phyloP scores from a whole-genome alignment of 371 early-diverging fungal species.

The Saksenaea oblongispora region DNA sequence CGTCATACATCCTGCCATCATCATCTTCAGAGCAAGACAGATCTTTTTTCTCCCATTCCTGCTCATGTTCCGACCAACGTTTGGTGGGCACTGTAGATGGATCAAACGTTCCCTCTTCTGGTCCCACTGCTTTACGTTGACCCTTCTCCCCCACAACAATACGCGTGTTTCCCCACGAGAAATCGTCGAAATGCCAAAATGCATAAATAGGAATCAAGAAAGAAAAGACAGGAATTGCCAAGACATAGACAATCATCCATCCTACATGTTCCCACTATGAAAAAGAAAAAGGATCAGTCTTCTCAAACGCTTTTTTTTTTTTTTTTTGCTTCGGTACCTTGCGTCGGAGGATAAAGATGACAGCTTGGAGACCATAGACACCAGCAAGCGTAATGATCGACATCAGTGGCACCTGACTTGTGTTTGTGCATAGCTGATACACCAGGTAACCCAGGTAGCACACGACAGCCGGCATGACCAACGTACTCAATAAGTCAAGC shows the following conservation, averaged over 20 bases:
- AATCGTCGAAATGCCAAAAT: constrained; percentile 93
- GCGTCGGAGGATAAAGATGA: constrained; percentile 85
- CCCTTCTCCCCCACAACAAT: constrained; percentile 80
- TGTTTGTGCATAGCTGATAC: constrained; percentile 54
- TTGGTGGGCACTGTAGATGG: constrained; percentile 88
- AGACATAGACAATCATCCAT: constrained; percentile 84
- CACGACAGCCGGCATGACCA: constrained; percentile 93
- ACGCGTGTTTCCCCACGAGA: constrained; percentile 93
- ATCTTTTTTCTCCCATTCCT: constrained; percentile 34
- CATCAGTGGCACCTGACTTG: constrained; percentile 60
- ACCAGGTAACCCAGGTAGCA: constrained; percentile 82
- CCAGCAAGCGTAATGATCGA: constrained; percentile 76
- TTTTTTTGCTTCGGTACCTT: constrained; percentile 79
- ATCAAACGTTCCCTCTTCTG: constrained; percentile 71
- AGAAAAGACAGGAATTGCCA: constrained; percentile 70
- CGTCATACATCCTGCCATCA: background rate
- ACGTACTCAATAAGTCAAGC: constrained; percentile 89
- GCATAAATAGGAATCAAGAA: constrained; percentile 74
- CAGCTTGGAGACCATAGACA: constrained; percentile 84
- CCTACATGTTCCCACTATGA: constrained; percentile 78
- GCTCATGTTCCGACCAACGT: constrained; percentile 90
- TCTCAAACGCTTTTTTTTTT: constrained; percentile 21
- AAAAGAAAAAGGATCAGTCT: constrained; percentile 56
- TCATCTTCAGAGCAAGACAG: constrained; percentile 2
- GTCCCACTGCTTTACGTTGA: constrained; percentile 59